Base-by-base conservation (phyloP, 2,329 filamentous ascomycete species). In the Trichoderma sp. region DNA sequence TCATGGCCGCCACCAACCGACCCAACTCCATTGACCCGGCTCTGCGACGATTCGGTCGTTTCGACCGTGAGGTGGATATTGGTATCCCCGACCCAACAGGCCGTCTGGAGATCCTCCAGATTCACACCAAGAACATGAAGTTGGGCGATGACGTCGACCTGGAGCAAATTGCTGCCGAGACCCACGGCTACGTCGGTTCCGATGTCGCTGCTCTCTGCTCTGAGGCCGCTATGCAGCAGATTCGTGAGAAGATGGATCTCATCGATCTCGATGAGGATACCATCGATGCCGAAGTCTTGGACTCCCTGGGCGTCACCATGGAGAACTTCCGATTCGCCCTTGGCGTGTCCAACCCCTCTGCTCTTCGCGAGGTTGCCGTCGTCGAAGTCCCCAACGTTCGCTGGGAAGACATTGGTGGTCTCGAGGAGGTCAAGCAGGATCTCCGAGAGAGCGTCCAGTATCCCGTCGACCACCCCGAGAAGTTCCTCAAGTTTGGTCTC, bases 91-190 rank as follows among this genome's bases (percentile, higher is more conserved):
- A 98, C 84, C 96, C 96, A 63, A 98, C 95, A 76, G 96, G 96
- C 73, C 96, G 96, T 88, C 92, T 99, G 47, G 96, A 99, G 87
- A 98, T 99, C 78, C 90, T 99, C 71, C 93, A 97, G 83, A 99
- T 99, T 75, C 96, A 99, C 88, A 99, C 96, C 82, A 99, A 99
- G 91, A 99, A 99, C 89, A 99, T 99, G 96, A 99, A 99, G 87
- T 89, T 99, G 71, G 94, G 84, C 70, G 96, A 98, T 70, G 96
- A 98, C 76, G 96, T 99, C 71, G 96, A 99, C 77, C 89, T 99
- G 56, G 95, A 97, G 86, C 91, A 94, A 77, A 97, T 99, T 77
- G 96, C 96, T 67, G 89, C 96, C 35, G 96, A 99, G 86, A 99
- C 96, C 58, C 96, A 99, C 85, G 96, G 96, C 84, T 99, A 98